Evolutionary conservation across 768 basidiomycete genomes (phyloP).

Genomic region (Termitomyces titanicus): DNA sequence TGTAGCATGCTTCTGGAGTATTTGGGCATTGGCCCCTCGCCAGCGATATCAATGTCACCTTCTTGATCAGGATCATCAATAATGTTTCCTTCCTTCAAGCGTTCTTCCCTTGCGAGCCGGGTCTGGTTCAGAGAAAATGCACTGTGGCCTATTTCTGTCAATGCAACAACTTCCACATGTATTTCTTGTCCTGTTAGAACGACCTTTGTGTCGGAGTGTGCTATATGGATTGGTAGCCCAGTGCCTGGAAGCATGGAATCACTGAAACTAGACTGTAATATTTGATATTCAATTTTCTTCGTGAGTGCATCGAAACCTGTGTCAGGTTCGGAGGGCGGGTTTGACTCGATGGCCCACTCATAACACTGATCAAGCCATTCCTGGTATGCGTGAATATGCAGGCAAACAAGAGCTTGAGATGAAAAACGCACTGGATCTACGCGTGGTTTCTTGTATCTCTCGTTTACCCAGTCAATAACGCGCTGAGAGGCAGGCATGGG

Average conservation of each 20-base stretch:
- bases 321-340: conserved; percentile 43
- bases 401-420: not conserved
- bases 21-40: conserved; percentile 73
- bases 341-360: conserved; percentile 48
- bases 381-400: conserved; percentile 29
- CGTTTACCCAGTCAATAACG: conserved; percentile 51
- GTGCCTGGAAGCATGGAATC: conserved; percentile 73
- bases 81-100: conserved; percentile 51
- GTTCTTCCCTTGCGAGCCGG: conserved; percentile 59
- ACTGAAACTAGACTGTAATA: conserved; percentile 65
- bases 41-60: conserved; percentile 56
- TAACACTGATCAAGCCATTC: conserved; percentile 78
- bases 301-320: conserved; percentile 50
- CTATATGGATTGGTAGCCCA: conserved; percentile 53
- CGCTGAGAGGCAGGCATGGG: conserved; percentile 27
- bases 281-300: conserved; percentile 55
- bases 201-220: conserved; percentile 29
- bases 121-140: conserved; percentile 77
- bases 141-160: conserved; percentile 84
- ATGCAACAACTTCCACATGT: conserved; percentile 69
- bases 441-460: conserved; percentile 54
- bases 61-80: conserved; percentile 37
- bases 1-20: conserved; percentile 81
- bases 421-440: conserved; percentile 53
- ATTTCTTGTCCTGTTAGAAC: conserved; percentile 42